These are phyloP conservation scores for Phtheirospermum japonicum DNA, from an alignment of 257 asterid species.

Conservation along the genomic window DNA sequence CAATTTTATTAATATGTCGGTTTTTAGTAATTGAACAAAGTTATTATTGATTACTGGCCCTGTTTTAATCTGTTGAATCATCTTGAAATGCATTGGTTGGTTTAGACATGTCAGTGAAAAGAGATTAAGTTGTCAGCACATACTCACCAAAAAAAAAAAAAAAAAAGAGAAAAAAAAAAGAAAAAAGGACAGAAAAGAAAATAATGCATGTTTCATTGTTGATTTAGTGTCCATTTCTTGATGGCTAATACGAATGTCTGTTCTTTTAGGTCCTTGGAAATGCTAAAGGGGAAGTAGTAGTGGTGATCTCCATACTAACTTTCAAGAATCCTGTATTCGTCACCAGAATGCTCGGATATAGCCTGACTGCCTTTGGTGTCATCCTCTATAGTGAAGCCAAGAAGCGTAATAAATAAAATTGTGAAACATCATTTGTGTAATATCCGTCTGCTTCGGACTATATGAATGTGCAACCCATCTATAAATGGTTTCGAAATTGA, in stretches of 20 bases:
- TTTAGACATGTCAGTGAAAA: too few species aligned
- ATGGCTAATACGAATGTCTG: slow-evolving; percentile 20
- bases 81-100: too few species aligned
- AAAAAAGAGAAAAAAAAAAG: too few species aligned
- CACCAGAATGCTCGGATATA: slow-evolving; percentile 68
- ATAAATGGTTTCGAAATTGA: too few species aligned
- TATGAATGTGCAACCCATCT: background rate
- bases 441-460: background rate
- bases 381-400: slow-evolving; percentile 68
- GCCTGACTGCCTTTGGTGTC: slow-evolving; percentile 57
- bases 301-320: slow-evolving; percentile 60
- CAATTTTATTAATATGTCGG: too few species aligned
- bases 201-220: background rate
- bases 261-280: slow-evolving; percentile 63
- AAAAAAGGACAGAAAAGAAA: too few species aligned
- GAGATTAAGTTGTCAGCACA: too few species aligned
- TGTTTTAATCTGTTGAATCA: too few species aligned
- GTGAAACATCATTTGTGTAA: background rate
- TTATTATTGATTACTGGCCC: too few species aligned
- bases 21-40: too few species aligned
- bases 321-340: slow-evolving; percentile 64
- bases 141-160: too few species aligned
- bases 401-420: slow-evolving; percentile 47
- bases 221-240: background rate
- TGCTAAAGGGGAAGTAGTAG: slow-evolving; percentile 84